Conservation (phyloP, 176 grass and related monocot species). For the Puccinellia tenuiflora region DNA sequence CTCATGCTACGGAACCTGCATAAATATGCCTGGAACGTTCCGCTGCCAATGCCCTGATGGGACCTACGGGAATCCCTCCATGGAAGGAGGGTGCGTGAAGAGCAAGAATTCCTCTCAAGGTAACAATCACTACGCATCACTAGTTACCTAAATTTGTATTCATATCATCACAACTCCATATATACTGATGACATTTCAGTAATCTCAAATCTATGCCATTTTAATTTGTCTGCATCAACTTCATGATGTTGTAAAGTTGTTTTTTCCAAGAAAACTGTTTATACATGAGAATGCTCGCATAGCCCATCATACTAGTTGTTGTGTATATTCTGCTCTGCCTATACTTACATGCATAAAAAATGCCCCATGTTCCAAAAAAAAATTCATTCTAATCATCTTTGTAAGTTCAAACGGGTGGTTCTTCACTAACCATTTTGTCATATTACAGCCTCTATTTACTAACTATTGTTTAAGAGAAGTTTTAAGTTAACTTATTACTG, state of each 20-base stretch:
- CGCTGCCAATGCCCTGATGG: background rate
- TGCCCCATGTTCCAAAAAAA: background rate
- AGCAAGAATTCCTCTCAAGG: background rate
- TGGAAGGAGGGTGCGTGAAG: background rate
- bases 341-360: background rate
- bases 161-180: background rate
- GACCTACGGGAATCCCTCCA: background rate
- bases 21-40: background rate
- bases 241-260: background rate
- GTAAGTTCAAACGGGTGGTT: background rate
- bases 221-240: background rate
- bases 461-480: background rate
- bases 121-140: background rate
- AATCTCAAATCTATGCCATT: background rate
- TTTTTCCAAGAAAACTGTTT: background rate
- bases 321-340: background rate
- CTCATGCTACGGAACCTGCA: conserved; percentile 11
- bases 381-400: background rate
- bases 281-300: background rate
- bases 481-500: background rate
- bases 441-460: background rate
- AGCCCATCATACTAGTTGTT: background rate
- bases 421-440: background rate
- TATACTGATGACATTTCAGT: background rate
- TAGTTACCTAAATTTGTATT: background rate